Evolutionary conservation across 2,329 filamentous ascomycete genomes (phyloP).

Genomic region (Plenodomus lindquistii): DNA sequence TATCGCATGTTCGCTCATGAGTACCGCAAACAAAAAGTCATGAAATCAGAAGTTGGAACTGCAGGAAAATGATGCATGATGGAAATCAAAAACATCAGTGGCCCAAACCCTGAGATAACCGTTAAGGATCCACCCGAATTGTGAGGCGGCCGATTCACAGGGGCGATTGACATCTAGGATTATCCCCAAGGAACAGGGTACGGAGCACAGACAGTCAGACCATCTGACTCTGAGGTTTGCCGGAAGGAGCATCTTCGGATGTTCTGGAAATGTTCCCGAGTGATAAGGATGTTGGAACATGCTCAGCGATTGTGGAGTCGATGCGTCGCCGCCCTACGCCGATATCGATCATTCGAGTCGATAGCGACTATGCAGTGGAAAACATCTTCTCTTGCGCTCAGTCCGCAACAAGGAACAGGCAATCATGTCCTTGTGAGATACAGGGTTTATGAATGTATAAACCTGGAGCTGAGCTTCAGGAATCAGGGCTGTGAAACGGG

Average conservation of each 20-base stretch:
- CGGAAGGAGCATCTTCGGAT: not conserved
- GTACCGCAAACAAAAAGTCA: conserved; percentile 33
- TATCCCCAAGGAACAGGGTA: not conserved
- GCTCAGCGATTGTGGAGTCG: not conserved
- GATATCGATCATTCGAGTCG: too few relatives aligned
- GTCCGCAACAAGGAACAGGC: too few relatives aligned
- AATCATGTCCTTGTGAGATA: not conserved
- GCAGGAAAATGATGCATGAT: not conserved
- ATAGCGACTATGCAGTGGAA: not conserved
- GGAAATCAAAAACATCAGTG: not conserved
- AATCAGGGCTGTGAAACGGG: not conserved
- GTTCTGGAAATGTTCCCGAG: not conserved
- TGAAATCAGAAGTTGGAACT: not conserved
- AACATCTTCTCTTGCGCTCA: too few relatives aligned
- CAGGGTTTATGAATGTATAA: not conserved
- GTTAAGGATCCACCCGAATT: not conserved
- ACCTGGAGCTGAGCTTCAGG: not conserved
- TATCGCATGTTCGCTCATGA: conserved; percentile 21
- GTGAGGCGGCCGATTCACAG: not conserved
- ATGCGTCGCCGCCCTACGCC: not conserved
- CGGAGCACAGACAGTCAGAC: not conserved
- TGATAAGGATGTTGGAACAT: not conserved
- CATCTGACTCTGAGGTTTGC: not conserved
- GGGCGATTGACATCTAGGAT: not conserved
- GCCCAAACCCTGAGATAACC: not conserved